Conservation (phyloP, 352 stramenopile genomes). For the Globisporangium orthogonon region DNA sequence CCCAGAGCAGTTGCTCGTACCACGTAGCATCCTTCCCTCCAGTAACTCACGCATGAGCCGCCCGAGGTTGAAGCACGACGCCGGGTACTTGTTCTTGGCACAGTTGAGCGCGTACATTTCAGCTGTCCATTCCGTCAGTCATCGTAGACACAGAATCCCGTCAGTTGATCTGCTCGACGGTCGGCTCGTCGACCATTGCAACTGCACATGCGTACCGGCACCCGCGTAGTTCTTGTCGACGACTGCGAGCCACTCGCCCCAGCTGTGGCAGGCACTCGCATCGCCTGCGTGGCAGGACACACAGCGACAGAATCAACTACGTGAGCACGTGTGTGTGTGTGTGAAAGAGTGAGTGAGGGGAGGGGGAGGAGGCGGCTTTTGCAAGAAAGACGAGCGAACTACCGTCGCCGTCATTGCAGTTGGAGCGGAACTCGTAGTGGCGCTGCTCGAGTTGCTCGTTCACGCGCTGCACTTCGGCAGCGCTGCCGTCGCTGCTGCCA, state of each 20-base stretch:
- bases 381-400: not conserved
- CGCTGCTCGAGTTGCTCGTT: constrained; percentile 84
- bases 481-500: constrained; percentile 24
- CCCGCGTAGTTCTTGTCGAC: constrained; percentile 83
- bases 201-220: constrained; percentile 28
- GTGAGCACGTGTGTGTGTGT: not conserved
- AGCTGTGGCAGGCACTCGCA: constrained; percentile 82
- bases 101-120: constrained; percentile 83
- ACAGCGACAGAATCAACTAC: not conserved
- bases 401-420: constrained; percentile 80
- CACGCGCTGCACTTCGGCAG: constrained; percentile 63
- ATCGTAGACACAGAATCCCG: no score
- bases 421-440: constrained; percentile 85
- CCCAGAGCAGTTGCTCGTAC: not conserved
- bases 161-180: no score
- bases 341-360: not conserved
- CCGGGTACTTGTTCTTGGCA: constrained; percentile 67
- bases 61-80: constrained; percentile 86
- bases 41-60: constrained; percentile 57
- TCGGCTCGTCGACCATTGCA: not conserved
- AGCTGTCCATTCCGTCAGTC: constrained; percentile 20
- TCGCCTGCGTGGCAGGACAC: constrained; percentile 24
- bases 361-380: no score
- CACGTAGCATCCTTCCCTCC: not conserved
- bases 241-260: constrained; percentile 82